Evolutionary conservation across 208 protist species (phyloP).

Genomic region (Leishmania amazonensis): DNA sequence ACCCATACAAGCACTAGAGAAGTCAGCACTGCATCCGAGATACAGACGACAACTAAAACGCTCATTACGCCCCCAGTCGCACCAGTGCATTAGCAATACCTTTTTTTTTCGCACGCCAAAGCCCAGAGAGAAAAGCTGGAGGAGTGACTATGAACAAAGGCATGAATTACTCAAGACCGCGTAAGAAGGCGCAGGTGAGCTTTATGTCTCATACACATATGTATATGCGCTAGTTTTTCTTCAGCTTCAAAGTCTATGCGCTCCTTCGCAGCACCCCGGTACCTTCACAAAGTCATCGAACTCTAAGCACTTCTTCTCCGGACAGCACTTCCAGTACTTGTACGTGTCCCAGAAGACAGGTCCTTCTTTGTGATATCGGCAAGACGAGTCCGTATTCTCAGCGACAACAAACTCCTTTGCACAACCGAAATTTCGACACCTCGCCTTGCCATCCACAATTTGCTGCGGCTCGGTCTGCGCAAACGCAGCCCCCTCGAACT

Average conservation of each 20-base stretch:
- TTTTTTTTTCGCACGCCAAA: not conserved
- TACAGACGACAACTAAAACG: not conserved
- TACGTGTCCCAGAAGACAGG: constrained; percentile 90
- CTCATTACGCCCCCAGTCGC: not conserved
- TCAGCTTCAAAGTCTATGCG: constrained; percentile 53
- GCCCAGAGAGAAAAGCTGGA: not conserved
- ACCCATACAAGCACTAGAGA: not conserved
- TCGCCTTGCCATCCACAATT: constrained; percentile 78
- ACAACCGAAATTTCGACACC: constrained; percentile 85
- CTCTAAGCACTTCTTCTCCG: constrained; percentile 75
- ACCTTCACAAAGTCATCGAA: constrained; percentile 91
- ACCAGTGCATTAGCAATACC: not conserved
- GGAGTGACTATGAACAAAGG: not conserved
- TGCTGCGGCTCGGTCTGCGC: constrained; percentile 43
- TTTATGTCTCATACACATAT: not conserved
- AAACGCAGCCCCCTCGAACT: constrained; percentile 72
- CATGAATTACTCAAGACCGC: not conserved
- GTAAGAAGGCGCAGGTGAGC: too few relatives aligned
- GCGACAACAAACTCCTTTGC: constrained; percentile 74
- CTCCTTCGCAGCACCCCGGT: constrained; percentile 68
- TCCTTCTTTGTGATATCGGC: constrained; percentile 70
- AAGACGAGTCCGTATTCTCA: constrained; percentile 69
- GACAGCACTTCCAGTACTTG: constrained; percentile 92
- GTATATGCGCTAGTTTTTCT: not conserved
- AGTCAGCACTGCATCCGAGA: not conserved